phyloP scores from a whole-genome alignment of 2,329 filamentous ascomycete genomes.

The Coniella lustricola region DNA sequence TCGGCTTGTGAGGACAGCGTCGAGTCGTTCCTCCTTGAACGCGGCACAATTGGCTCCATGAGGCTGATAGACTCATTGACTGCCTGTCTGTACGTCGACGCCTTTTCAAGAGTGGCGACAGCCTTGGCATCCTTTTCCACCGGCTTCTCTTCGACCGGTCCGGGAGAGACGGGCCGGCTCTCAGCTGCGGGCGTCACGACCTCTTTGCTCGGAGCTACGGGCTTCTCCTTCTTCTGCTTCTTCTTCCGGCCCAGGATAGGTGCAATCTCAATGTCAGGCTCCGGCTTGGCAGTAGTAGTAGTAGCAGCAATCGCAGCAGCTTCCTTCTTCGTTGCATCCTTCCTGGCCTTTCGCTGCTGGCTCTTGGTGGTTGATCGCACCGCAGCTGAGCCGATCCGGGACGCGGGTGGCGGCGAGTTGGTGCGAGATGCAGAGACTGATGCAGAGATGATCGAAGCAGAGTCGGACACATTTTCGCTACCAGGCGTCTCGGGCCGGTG shows the following conservation, averaged over 20 bases:
- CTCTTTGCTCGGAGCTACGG: constrained; percentile 19
- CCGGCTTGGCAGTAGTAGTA: constrained; percentile 35
- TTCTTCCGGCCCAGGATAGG: constrained; percentile 76
- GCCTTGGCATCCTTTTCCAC: constrained; percentile 12
- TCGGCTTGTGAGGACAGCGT: constrained; percentile 5
- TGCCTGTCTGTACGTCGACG: constrained; percentile 15
- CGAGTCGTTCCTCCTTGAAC: constrained; percentile 12
- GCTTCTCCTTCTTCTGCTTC: constrained; percentile 73
- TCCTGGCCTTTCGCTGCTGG: constrained; percentile 69
- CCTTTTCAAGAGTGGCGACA: constrained; percentile 4
- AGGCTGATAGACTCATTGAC: constrained; percentile 17
- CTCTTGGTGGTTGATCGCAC: constrained; percentile 68
- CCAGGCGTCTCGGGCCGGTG: constrained; percentile 66
- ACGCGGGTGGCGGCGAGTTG: constrained; percentile 58
- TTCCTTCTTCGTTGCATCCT: constrained; percentile 60
- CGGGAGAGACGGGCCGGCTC: constrained; percentile 11
- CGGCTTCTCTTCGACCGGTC: neutral
- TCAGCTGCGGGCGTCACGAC: constrained; percentile 9
- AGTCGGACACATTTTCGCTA: constrained; percentile 65
- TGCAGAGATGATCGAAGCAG: constrained; percentile 64
- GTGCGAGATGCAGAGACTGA: constrained; percentile 62
- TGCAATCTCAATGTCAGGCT: constrained; percentile 52
- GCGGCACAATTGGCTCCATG: constrained; percentile 9
- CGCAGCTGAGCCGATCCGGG: constrained; percentile 61
- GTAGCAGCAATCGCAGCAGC: constrained; percentile 44